These are phyloP conservation scores for Russula compacta DNA, from an alignment of 768 basidiomycete species.

Conservation along the genomic window DNA sequence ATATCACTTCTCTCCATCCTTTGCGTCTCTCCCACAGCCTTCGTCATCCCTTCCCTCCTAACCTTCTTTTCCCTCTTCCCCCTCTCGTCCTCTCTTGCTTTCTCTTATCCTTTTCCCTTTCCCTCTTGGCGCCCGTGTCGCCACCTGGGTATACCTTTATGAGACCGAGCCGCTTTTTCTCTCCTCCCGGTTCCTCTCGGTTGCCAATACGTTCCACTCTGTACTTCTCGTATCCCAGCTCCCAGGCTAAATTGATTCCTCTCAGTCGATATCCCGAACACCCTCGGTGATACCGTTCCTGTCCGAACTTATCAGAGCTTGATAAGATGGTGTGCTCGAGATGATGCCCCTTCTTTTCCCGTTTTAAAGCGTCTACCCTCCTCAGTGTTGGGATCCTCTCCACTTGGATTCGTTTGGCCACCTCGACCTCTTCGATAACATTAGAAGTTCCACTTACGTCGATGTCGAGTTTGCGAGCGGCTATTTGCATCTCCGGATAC, in stretches of 20 bases:
- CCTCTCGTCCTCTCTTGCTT: neutral
- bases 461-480: neutral
- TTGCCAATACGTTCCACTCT: conserved; percentile 5
- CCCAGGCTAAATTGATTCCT: neutral
- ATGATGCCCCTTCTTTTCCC: neutral
- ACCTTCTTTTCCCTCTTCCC: neutral
- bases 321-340: neutral
- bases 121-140: neutral
- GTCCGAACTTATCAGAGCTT: neutral
- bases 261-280: neutral
- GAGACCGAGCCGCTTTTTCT: conserved; percentile 11
- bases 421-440: too few relatives aligned
- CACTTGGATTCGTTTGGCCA: too few relatives aligned
- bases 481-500: neutral
- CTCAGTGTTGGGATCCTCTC: neutral
- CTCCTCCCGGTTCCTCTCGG: neutral
- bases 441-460: too few relatives aligned
- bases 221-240: neutral
- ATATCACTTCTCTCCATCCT: neutral
- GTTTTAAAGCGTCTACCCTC: too few relatives aligned
- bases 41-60: neutral
- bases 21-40: too few relatives aligned
- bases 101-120: neutral
- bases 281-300: conserved; percentile 2
- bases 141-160: conserved; percentile 7